Base-by-base conservation (phyloP, 106 monocot species). In the Dioscorea zingiberensis region DNA sequence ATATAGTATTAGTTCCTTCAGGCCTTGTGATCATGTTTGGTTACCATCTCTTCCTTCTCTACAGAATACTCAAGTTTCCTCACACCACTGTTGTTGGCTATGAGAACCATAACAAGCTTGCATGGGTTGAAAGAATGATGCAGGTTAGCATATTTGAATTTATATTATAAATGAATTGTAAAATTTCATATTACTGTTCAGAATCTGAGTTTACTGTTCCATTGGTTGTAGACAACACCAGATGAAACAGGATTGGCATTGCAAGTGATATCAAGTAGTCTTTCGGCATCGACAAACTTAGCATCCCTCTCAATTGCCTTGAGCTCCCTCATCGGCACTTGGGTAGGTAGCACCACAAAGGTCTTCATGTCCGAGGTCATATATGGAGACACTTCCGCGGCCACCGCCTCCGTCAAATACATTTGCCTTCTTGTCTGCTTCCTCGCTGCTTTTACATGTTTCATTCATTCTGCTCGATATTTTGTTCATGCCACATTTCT, bases 51-150 rank as follows among this genome's bases (percentile, higher is more conserved):
- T 68, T 77, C 49, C 89, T 94, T 65, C 74, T 94, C 24, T 89
- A 89, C 72, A 73, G 89, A 47, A 77, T 94, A 58, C 72, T 94
- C 21, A 27, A 77, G 49, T 47, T 45, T 13, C 93, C 89, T 0
- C 73, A 79, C 29, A 77, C 76, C 22, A 94, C 89, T 1, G 86
- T 84, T 3, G 74, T 94, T 26, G 89, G 93, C 11, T 89, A 86
- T 27, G 93, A 93, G 74, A 93, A 89, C 81, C 89, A 93, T 62
- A 89, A 93, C 74, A 85, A 86, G 64, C 78, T 55, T 25, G 89
- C 93, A 0, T 94, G 93, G 93, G 89, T 94, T 8, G 59, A 68
- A 16, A 72, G 89, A 21, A 81, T 94, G 83, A 56, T 94, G 44
- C 74, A 67, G 89, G 89, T 86, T 27, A 65, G 63, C 2, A 18